phyloP scores from a whole-genome alignment of 345 rosid genomes.

The Noccaea caerulescens region DNA sequence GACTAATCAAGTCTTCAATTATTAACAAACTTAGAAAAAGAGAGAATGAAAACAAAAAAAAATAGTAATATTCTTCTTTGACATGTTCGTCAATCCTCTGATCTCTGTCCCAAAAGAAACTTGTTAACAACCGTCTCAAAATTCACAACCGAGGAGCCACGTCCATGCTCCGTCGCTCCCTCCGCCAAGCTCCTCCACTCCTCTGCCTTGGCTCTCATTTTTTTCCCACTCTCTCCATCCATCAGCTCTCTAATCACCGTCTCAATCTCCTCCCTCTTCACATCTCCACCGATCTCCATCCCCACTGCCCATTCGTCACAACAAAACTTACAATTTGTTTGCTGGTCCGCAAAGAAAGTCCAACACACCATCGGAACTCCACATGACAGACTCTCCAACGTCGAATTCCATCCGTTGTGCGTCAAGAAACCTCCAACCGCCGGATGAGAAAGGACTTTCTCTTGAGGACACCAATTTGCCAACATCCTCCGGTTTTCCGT shows the following conservation, averaged over 20 bases:
- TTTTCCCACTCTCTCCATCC: slow-evolving; percentile 54
- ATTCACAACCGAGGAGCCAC: slow-evolving; percentile 48
- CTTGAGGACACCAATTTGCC: slow-evolving; percentile 64
- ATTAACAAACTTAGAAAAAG: too few relatives aligned
- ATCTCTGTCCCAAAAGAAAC: slow-evolving; percentile 32
- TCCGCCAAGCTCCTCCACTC: slow-evolving; percentile 49
- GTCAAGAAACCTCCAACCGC: too few relatives aligned
- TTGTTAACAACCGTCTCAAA: slow-evolving; percentile 16
- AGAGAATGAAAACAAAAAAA: too few relatives aligned
- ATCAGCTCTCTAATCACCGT: slow-evolving; percentile 51
- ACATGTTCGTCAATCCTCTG: too few relatives aligned
- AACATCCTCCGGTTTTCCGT: slow-evolving; percentile 48
- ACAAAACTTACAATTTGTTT: slow-evolving; percentile 52
- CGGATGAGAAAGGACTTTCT: slow-evolving; percentile 17
- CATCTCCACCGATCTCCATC: slow-evolving; percentile 12
- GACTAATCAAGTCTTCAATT: too few relatives aligned
- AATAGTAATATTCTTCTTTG: too few relatives aligned
- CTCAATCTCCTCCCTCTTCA: slow-evolving; percentile 55
- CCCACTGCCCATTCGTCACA: slow-evolving; percentile 59
- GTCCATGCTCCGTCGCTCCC: slow-evolving; percentile 22
- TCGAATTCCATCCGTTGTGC: too few relatives aligned
- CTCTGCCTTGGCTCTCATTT: slow-evolving; percentile 48
- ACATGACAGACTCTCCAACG: slow-evolving; percentile 27
- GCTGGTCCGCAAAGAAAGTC: slow-evolving; percentile 69
- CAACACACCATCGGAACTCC: slow-evolving; percentile 64